A percentile compares a stretch with the other conserved stretches of the same genome.
Evolutionary conservation across 108 stramenopile species (phyloP).

Genomic region (Aurantiochytrium sp.): DNA sequence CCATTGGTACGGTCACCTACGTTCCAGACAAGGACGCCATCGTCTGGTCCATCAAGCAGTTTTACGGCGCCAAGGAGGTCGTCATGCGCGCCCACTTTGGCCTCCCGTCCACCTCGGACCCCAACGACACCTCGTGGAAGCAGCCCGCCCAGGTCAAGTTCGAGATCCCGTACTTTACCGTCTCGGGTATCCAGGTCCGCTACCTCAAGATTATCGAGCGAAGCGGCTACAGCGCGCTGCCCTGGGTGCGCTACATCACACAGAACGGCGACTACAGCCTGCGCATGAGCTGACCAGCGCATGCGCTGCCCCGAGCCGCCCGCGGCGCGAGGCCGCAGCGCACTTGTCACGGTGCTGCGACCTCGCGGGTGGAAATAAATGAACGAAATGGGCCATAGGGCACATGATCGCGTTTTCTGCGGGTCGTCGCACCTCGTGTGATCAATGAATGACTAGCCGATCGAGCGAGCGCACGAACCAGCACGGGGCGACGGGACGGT

Average conservation of each 20-base stretch:
- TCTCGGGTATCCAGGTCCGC: slow-evolving; percentile 95
- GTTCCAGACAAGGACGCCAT: slow-evolving; percentile 92
- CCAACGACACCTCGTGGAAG: slow-evolving; percentile 80
- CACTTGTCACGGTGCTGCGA: not conserved
- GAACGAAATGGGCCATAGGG: too few species aligned
- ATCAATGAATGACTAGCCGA: too few species aligned
- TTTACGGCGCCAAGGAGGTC: slow-evolving; percentile 77
- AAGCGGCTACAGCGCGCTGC: slow-evolving; percentile 95
- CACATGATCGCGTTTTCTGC: too few species aligned
- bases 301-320: not conserved
- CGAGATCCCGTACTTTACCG: slow-evolving; percentile 99
- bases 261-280: slow-evolving; percentile 96
- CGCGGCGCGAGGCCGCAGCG: not conserved
- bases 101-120: slow-evolving; percentile 82
- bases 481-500: too few species aligned
- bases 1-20: slow-evolving; percentile 92
- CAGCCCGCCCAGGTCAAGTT: slow-evolving; percentile 90
- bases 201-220: slow-evolving; percentile 99
- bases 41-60: slow-evolving; percentile 96
- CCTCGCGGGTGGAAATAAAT: too few species aligned
- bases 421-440: too few species aligned
- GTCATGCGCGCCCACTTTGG: slow-evolving; percentile 99
- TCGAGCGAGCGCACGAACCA: too few species aligned
- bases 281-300: slow-evolving; percentile 75
- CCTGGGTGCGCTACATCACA: slow-evolving; percentile 99